phyloP scores from a whole-genome alignment of 2,329 filamentous ascomycete genomes.

The Fusarium siculi region DNA sequence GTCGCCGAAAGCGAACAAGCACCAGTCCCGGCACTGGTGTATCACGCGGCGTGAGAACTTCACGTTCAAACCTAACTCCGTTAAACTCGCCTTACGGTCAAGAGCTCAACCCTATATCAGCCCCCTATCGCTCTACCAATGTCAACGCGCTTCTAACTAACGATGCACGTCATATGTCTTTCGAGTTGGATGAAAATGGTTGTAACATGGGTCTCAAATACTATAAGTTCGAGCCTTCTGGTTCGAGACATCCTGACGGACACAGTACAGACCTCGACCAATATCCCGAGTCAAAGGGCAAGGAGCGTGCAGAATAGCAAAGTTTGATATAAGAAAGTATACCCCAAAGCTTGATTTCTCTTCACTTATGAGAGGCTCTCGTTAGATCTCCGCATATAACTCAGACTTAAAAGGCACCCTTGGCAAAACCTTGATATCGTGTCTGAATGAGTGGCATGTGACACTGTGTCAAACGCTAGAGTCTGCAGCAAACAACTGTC shows the following conservation, averaged over 20 bases:
- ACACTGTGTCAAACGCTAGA: conserved; percentile 12
- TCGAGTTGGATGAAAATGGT: background rate
- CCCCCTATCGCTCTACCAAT: background rate
- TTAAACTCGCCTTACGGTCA: background rate
- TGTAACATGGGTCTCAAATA: background rate
- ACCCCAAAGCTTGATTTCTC: background rate
- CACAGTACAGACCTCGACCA: background rate
- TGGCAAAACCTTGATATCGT: background rate
- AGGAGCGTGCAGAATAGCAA: background rate
- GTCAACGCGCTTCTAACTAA: background rate
- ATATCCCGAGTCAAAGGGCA: background rate
- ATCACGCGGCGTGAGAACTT: background rate
- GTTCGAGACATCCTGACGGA: background rate
- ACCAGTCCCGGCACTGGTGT: background rate
- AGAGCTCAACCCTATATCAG: background rate
- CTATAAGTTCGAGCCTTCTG: background rate
- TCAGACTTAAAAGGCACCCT: background rate
- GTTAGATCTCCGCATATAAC: background rate
- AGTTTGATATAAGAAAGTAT: background rate
- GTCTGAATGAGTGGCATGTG: background rate
- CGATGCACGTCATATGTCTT: background rate
- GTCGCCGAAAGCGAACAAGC: background rate
- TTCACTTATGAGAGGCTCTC: no score
- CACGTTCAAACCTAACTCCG: background rate
- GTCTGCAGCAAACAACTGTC: conserved; percentile 9